A percentile compares a stretch with the other conserved stretches of the same genome.
Evolutionary conservation across 1,284 basidiomycete genomes (phyloP).

Genomic region (Papiliotrema flavescens): DNA sequence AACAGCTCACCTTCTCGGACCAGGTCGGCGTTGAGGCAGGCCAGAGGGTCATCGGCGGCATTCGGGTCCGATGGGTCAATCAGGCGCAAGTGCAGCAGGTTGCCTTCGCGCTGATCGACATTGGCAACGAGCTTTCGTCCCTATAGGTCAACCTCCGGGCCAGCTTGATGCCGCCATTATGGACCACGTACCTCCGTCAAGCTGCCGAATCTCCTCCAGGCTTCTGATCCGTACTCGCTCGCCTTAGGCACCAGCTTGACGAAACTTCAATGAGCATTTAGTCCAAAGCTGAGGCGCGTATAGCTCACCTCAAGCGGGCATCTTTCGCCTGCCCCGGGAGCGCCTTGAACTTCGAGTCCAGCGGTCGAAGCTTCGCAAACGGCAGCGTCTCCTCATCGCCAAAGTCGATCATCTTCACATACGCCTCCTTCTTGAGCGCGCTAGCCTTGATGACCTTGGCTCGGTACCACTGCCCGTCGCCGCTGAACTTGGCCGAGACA

Average conservation of each 20-base stretch:
- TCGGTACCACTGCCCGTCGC: conserved; percentile 88
- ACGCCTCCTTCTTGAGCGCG: conserved; percentile 65
- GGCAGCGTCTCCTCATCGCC: conserved; percentile 82
- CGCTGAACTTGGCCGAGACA: conserved; percentile 65
- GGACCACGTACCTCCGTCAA: conserved; percentile 60
- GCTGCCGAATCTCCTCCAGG: conserved; percentile 75
- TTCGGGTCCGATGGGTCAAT: conserved; percentile 76
- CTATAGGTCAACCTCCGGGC: conserved; percentile 10
- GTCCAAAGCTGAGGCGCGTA: neutral
- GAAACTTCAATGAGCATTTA: conserved; percentile 59
- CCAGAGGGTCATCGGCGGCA: conserved; percentile 62
- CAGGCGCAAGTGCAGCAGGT: conserved; percentile 73
- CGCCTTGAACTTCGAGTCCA: conserved; percentile 79
- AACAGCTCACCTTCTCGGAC: conserved; percentile 50
- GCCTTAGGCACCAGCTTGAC: conserved; percentile 72
- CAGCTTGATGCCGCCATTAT: neutral
- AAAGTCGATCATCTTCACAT: conserved; percentile 51
- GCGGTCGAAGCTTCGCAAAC: conserved; percentile 66
- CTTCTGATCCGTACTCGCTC: conserved; percentile 80
- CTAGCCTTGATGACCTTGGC: conserved; percentile 79
- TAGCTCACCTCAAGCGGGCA: conserved; percentile 42
- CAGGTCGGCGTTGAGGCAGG: conserved; percentile 78
- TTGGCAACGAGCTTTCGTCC: conserved; percentile 87
- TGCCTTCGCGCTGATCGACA: conserved; percentile 76
- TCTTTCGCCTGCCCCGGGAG: conserved; percentile 63